Base-by-base conservation (phyloP, 306 rosid species). In the Trifolium subterraneum region DNA sequence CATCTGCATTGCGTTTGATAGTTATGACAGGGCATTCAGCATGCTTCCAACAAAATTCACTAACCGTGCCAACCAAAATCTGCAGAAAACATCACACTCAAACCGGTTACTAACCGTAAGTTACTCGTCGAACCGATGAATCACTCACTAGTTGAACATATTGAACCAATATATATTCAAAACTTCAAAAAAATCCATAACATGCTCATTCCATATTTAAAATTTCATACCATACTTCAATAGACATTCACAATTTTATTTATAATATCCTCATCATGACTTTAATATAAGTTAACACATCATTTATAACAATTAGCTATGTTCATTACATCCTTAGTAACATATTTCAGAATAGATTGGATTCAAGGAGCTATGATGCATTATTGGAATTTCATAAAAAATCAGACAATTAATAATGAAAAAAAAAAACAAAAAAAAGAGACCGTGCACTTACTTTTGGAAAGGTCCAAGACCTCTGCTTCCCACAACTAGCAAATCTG, bases 31-130 rank as follows among this genome's bases (percentile, higher is more conserved):
- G 99, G 90, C 99, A 94, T 73, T 94, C 99, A 41, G 92, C 97
- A 76, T 94, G 99, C 91, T 94, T 94, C 79, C 74, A 88, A 33
- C 97, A 90, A 64, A 91, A 94, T 62, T 94, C 99, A 78, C 99
- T 92, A 63, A 94, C 99, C 42, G 97, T 91, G 77, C 97, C 99
- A 56, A 94, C 96, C 74, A 94, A 94, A 65, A 94, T 96, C 97
- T 94, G 77, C 77, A 76, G 4, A 73, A 4, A 73, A 14, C 20
- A 14, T 18, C 63, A 3, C 74, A 48, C 31, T 60, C 20, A 60
- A 60, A 60, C 18, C 3, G 11, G 22, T 60, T 60, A 60, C 14
- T 29, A 20, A 56, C 12, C 11, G 0, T 7, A 29, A 0, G 7
- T 29, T 31, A 29, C 41, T 14, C 3, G 20, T 60, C 5, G 41